Conservation (phyloP, 768 basidiomycete genomes). For the Lactarius pseudohatsudake region DNA sequence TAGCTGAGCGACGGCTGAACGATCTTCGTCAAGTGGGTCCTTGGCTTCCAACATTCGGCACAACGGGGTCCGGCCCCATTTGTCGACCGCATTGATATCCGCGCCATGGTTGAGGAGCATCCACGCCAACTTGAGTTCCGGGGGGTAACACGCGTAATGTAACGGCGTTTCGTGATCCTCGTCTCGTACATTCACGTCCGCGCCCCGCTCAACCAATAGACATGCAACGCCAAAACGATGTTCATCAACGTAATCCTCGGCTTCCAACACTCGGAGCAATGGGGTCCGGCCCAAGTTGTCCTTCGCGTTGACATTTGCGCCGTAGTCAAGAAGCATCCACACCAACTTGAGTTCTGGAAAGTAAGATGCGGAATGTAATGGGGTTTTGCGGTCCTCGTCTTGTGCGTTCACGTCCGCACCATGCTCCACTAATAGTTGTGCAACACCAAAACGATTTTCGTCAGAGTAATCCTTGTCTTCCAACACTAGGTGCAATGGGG, state of each 20-base stretch:
- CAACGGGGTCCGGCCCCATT: background rate
- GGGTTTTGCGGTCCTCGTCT: background rate
- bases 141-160: background rate
- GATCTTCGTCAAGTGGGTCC: too few relatives aligned
- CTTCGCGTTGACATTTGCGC: background rate
- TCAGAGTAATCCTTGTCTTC: background rate
- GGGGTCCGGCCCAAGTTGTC: background rate
- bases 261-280: background rate
- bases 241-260: background rate
- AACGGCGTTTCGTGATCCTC: background rate
- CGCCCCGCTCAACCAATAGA: background rate
- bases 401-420: background rate
- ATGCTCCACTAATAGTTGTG: too few relatives aligned
- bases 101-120: background rate
- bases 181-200: background rate
- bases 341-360: background rate
- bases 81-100: background rate
- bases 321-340: background rate
- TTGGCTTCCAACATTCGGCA: too few relatives aligned
- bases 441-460: too few relatives aligned
- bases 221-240: background rate
- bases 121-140: background rate
- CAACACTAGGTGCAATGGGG: background rate
- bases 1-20: too few relatives aligned
- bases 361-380: background rate